phyloP scores from a whole-genome alignment of 306 rosid species.

The Glycine latifolia region DNA sequence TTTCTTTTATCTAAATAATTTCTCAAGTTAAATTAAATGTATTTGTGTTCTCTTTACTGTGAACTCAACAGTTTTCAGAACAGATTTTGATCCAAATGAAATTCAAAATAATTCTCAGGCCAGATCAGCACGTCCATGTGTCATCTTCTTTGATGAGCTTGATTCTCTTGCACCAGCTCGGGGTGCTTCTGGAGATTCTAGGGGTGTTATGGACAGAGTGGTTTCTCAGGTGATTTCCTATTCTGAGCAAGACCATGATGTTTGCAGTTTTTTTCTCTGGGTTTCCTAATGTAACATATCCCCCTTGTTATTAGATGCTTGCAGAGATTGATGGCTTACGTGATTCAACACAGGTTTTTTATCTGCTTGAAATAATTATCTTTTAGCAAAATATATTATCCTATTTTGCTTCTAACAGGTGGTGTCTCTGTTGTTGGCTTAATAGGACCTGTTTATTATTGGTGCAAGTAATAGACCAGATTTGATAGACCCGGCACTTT shows the following conservation, averaged over 20 bases:
- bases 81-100: conserved; percentile 35
- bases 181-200: conserved; percentile 97
- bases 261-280: conserved; percentile 25
- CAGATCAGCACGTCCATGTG: conserved; percentile 96
- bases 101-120: conserved; percentile 59
- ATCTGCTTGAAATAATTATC: conserved; percentile 19
- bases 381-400: conserved; percentile 19
- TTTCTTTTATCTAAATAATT: conserved; percentile 37
- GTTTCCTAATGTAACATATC: conserved; percentile 43
- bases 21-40: conserved; percentile 26
- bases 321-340: conserved; percentile 95
- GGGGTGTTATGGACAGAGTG: conserved; percentile 98
- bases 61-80: neutral
- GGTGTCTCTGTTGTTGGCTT: conserved; percentile 41
- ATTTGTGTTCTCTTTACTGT: neutral
- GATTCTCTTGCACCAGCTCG: conserved; percentile 99
- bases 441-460: conserved; percentile 88
- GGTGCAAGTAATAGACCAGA: conserved; percentile 99
- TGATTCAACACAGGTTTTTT: conserved; percentile 86
- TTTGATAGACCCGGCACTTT: conserved; percentile 93
- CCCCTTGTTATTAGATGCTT: conserved; percentile 77
- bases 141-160: conserved; percentile 93
- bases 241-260: conserved; percentile 18
- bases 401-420: conserved; percentile 44
- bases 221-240: conserved; percentile 86